These are phyloP conservation scores for Gossypium rotundifolium DNA, from an alignment of 345 rosid species.

Conservation along the genomic window DNA sequence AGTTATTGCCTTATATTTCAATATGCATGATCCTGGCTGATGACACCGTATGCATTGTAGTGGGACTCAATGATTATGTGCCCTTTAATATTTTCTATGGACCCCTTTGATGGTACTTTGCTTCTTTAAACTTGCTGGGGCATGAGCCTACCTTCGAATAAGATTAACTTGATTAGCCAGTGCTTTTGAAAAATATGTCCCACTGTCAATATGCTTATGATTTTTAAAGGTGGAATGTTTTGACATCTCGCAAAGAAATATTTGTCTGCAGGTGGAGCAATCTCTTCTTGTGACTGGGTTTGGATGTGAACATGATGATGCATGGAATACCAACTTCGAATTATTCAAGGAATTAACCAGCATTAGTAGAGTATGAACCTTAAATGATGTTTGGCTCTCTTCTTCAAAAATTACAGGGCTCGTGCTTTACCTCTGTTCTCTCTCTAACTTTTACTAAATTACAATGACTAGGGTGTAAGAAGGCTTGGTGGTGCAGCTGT, in stretches of 20 bases:
- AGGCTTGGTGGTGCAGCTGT: constrained; percentile 98
- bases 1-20: neutral
- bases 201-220: neutral
- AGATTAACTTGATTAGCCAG: neutral
- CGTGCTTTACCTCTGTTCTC: neutral
- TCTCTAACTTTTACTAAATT: constrained; percentile 6
- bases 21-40: neutral
- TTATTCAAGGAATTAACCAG: constrained; percentile 92
- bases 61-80: neutral
- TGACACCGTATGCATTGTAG: neutral
- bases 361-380: constrained; percentile 57
- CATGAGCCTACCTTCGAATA: neutral
- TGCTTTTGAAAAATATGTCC: neutral
- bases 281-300: constrained; percentile 96
- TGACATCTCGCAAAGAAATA: neutral
- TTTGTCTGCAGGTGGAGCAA: constrained; percentile 58
- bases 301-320: constrained; percentile 91
- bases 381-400: neutral
- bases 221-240: neutral
- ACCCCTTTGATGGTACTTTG: neutral
- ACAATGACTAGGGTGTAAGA: constrained; percentile 60
- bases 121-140: neutral
- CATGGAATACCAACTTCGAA: constrained; percentile 83
- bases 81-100: constrained; percentile 3
- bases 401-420: neutral